Conservation (phyloP, 2,329 filamentous ascomycete species). For the Niveomyces coronatus region DNA sequence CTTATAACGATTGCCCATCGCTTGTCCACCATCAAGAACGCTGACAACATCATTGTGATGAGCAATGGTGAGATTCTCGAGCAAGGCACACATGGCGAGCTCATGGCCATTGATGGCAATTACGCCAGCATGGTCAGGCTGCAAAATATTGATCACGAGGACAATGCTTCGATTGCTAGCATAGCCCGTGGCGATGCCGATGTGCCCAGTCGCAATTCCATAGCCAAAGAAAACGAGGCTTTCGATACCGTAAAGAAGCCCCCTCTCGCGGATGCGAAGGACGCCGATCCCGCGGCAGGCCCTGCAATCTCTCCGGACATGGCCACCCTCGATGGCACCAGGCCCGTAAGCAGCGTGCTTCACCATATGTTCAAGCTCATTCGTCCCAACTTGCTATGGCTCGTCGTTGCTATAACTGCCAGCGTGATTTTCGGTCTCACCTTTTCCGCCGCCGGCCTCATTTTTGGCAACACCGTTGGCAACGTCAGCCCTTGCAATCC, state of each 20-base stretch:
- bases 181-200: constrained; percentile 24
- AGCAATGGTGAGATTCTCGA: constrained; percentile 50
- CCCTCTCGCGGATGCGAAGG: constrained; percentile 22
- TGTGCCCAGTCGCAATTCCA: constrained; percentile 28
- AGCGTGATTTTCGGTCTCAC: constrained; percentile 45
- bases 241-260: constrained; percentile 20
- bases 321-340: constrained; percentile 30
- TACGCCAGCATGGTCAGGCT: constrained; percentile 43
- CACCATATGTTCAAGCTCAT: constrained; percentile 27
- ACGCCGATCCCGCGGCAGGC: constrained; percentile 17
- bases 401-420: constrained; percentile 31
- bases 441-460: constrained; percentile 43
- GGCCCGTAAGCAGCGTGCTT: constrained; percentile 29
- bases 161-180: constrained; percentile 21
- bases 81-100: constrained; percentile 51
- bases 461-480: constrained; percentile 32
- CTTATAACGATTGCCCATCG: constrained; percentile 57
- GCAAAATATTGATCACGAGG: constrained; percentile 26
- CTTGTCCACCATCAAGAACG: constrained; percentile 50
- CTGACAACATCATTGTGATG: constrained; percentile 58
- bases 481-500: constrained; percentile 37
- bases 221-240: constrained; percentile 15
- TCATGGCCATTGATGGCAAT: constrained; percentile 39
- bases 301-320: no score
- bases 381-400: constrained; percentile 27